Evolutionary conservation across 1,139 yeast species (phyloP).

Genomic region (Kodamaea derodonti): DNA sequence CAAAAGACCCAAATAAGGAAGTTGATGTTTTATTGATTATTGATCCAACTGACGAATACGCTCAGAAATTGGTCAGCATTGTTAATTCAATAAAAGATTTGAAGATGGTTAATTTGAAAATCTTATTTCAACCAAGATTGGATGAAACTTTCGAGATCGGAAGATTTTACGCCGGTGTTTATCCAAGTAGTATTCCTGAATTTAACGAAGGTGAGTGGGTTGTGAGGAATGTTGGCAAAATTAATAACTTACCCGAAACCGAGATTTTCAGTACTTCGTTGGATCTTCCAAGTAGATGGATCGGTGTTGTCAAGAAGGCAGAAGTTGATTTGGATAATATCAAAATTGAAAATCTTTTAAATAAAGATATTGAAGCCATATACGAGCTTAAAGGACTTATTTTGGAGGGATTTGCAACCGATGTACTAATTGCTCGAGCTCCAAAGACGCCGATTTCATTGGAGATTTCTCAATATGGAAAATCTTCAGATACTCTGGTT

Average conservation of each 20-base stretch:
- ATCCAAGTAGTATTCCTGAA: conserved; percentile 29
- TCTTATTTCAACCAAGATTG: conserved; percentile 57
- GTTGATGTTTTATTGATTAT: conserved; percentile 56
- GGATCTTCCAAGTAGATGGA: conserved; percentile 67
- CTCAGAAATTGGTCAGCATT: conserved; percentile 60
- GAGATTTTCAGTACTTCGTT: conserved; percentile 54
- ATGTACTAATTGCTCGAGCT: conserved; percentile 27
- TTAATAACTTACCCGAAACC: conserved; percentile 39
- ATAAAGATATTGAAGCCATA: conserved; percentile 9
- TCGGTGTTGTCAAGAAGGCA: conserved; percentile 46
- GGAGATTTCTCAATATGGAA: not conserved
- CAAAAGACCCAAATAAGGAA: conserved; percentile 17
- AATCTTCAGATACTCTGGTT: conserved; percentile 50
- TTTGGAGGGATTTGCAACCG: conserved; percentile 70
- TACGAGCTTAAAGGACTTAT: conserved; percentile 45
- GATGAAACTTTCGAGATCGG: conserved; percentile 45
- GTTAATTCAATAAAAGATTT: conserved; percentile 41
- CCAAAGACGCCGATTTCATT: conserved; percentile 48
- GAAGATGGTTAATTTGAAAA: conserved; percentile 46
- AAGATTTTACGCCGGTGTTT: conserved; percentile 55
- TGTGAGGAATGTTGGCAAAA: conserved; percentile 3
- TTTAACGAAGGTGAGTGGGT: conserved; percentile 38
- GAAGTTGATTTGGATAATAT: conserved; percentile 61
- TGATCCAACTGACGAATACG: conserved; percentile 68
- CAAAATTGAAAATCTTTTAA: conserved; percentile 29